Base-by-base conservation (phyloP, 2,329 filamentous ascomycete genomes). In the Penicillium sp. region DNA sequence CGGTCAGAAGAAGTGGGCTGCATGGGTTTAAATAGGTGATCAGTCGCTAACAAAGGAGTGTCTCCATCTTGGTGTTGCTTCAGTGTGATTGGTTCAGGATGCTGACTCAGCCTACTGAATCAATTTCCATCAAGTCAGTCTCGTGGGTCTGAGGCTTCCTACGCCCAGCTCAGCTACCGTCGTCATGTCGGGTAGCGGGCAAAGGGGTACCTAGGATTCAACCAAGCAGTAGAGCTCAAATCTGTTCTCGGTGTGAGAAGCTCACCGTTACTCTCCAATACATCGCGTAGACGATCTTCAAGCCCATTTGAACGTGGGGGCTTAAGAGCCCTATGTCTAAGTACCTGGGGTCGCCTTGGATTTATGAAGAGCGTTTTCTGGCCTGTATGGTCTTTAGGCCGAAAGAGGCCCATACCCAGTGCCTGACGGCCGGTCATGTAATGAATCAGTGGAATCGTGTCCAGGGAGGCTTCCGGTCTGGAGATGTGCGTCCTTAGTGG, bases 291-390 rank as follows among this genome's bases (percentile, higher is more conserved):
- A 25, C 24, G 24, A 25, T 25, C 24, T 25, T 25, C 24, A 25
- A 25, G 24, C 24, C 24, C 24, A 25, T 25, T 6, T 25, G 4
- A 25, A 25, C 6, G 6, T 25, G 24, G 24, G 6, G 24, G 24
- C 6, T 25, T 25, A 25, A 25, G 24, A 25, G 24, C 24, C 24
- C 24, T 13, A 44, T 15, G 20, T 24, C 28, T 44, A 4, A 20
- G 28, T 32, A 35, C 29, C 35, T 46, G 27, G 40, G 46, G 31
- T 39, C 40, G 29, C 25, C 25, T 20, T 38, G 25, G 32, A 44
- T 47, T 8, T 44, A 47, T 33, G 20, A n/a, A n/a, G n/a, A n/a
- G 42, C 29, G 35, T 52, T 43, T 44, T 42, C 37, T 45, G 46
- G 49, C 49, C 45, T 33, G 31, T 38, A 31, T 48, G 15, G 49